Conservation (phyloP, 768 basidiomycete species). For the Mycena galopus region DNA sequence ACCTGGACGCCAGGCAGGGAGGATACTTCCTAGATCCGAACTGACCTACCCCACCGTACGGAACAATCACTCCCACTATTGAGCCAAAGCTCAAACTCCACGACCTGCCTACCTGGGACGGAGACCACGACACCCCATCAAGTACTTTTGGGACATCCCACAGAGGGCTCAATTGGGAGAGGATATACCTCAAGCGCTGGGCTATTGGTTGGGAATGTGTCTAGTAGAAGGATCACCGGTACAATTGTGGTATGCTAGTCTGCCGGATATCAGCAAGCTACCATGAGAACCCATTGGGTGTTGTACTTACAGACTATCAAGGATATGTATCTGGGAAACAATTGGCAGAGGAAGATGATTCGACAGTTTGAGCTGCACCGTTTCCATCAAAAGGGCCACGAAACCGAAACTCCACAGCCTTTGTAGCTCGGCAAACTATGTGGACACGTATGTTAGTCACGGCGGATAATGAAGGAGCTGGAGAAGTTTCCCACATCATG, state of each 20-base stretch:
- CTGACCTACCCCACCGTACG: too few species aligned
- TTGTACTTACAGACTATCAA: background rate
- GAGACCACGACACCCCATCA: too few species aligned
- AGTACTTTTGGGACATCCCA: too few species aligned
- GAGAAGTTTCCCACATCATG: conserved; percentile 8
- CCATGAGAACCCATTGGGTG: background rate
- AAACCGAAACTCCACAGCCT: background rate
- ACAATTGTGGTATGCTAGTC: background rate
- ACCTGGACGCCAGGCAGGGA: too few species aligned
- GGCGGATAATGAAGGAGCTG: background rate
- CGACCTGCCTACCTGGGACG: too few species aligned
- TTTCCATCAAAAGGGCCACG: background rate
- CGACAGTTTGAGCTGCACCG: background rate
- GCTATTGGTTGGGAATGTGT: background rate
- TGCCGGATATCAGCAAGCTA: background rate
- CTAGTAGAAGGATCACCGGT: background rate
- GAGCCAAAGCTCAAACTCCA: too few species aligned
- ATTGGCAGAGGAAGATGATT: background rate
- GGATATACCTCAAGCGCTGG: background rate
- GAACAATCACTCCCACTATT: too few species aligned
- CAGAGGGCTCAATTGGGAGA: background rate
- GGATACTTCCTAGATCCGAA: too few species aligned
- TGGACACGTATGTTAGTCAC: background rate
- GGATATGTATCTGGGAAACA: background rate
- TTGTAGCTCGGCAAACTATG: background rate